A percentile compares a stretch with the other conserved stretches of the same genome.
Evolutionary conservation across 2,329 filamentous ascomycete species (phyloP).

Genomic region (Fusarium piperis): DNA sequence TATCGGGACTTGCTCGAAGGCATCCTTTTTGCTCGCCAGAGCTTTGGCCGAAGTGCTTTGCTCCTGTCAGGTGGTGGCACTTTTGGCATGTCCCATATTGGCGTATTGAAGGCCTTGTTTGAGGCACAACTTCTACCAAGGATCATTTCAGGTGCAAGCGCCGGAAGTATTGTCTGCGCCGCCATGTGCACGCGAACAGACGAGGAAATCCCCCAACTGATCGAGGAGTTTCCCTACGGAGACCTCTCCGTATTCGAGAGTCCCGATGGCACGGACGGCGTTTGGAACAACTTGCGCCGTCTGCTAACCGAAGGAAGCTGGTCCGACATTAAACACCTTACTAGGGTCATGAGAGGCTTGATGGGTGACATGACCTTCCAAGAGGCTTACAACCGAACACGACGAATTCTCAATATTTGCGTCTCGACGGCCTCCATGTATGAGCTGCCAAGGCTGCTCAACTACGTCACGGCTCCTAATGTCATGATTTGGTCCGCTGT

Average conservation of each 20-base stretch:
- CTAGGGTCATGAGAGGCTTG: conserved; percentile 80
- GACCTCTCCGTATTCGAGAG: conserved; percentile 84
- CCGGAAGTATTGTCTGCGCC: conserved; percentile 85
- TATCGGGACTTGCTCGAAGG: conserved; percentile 71
- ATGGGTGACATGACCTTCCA: conserved; percentile 93
- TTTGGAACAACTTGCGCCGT: conserved; percentile 75
- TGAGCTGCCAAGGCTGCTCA: conserved; percentile 85
- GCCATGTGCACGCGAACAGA: conserved; percentile 83
- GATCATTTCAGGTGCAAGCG: conserved; percentile 88
- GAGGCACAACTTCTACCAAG: conserved; percentile 80
- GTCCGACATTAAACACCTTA: conserved; percentile 85
- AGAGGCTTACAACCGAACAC: conserved; percentile 94
- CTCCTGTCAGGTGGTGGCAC: conserved; percentile 87
- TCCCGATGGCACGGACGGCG: conserved; percentile 64
- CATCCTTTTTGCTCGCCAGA: conserved; percentile 77
- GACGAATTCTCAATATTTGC: conserved; percentile 91
- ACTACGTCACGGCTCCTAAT: conserved; percentile 93
- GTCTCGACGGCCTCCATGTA: conserved; percentile 90
- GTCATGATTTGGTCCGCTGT: conserved; percentile 97
- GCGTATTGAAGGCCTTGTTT: conserved; percentile 83
- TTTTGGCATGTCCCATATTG: conserved; percentile 92
- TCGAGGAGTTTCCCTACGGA: conserved; percentile 79
- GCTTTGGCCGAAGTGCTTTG: conserved; percentile 85
- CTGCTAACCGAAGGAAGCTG: conserved; percentile 84
- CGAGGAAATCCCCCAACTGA: conserved; percentile 76